Evolutionary conservation across 75 land plant genomes (phyloP).

Genomic region (Sequoia sempervirens): DNA sequence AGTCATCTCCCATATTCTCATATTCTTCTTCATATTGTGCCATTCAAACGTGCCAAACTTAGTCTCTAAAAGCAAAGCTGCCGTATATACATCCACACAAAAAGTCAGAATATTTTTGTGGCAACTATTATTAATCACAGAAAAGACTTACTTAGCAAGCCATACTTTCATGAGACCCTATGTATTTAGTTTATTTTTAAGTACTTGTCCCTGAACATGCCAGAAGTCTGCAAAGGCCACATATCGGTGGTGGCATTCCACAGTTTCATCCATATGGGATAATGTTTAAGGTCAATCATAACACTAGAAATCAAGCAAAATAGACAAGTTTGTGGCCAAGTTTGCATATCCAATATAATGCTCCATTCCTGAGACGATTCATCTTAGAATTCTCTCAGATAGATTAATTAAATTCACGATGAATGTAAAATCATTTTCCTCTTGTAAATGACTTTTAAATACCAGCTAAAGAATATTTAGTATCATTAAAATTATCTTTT

Average conservation of each 20-base stretch:
- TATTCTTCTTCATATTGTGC: neutral
- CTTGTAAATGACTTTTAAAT: neutral
- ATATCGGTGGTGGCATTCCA: neutral
- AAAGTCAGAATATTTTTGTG: neutral
- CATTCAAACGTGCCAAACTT: neutral
- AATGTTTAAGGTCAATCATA: too few relatives aligned
- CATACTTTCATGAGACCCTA: neutral
- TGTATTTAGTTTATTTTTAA: neutral
- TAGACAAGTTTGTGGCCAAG: neutral
- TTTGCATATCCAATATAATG: neutral
- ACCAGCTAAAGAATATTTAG: neutral
- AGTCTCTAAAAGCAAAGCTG: neutral
- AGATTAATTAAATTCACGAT: neutral
- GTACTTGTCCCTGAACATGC: neutral
- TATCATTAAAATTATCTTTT: neutral
- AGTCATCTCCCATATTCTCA: constrained; percentile 17
- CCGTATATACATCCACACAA: neutral
- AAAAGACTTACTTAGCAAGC: neutral
- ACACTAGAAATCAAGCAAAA: too few relatives aligned
- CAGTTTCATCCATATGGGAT: too few relatives aligned
- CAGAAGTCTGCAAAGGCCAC: neutral
- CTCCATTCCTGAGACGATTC: neutral
- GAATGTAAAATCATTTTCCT: neutral
- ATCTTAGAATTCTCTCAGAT: neutral
- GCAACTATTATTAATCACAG: neutral